phyloP scores from a whole-genome alignment of 2,329 filamentous ascomycete species.

The Scedosporium boydii region DNA sequence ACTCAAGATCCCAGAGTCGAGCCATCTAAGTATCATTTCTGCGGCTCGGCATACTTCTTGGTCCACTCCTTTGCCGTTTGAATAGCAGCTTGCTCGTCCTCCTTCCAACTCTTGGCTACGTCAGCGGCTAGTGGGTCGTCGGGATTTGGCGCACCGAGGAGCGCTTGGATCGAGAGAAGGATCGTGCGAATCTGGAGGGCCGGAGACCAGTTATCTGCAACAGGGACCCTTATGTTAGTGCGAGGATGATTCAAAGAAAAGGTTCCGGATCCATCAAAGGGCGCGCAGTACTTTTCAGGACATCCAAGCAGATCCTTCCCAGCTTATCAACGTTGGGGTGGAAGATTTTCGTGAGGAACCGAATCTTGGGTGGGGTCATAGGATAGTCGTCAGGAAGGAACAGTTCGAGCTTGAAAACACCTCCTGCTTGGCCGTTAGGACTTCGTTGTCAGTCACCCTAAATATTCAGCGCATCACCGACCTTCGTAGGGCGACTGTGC shows the following conservation, averaged over 20 bases:
- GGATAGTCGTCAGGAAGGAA: constrained; percentile 98
- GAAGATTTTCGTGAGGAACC: constrained; percentile 98
- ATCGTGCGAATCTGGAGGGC: constrained; percentile 97
- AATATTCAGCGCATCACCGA: constrained; percentile 24
- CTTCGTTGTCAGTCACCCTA: not conserved
- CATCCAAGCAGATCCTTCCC: constrained; percentile 92
- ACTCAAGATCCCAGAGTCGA: not conserved
- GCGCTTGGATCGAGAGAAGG: constrained; percentile 93
- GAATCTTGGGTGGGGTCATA: constrained; percentile 97
- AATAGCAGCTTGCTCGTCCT: constrained; percentile 87
- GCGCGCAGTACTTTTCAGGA: constrained; percentile 69
- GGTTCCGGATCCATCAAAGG: not conserved
- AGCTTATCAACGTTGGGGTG: constrained; percentile 98
- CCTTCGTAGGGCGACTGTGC: constrained; percentile 92
- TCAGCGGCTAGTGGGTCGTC: constrained; percentile 98
- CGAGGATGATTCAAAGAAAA: not conserved
- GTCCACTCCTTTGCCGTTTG: constrained; percentile 92
- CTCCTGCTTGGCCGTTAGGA: constrained; percentile 33
- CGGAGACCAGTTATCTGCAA: constrained; percentile 91
- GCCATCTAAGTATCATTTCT: constrained; percentile 4
- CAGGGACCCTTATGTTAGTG: constrained; percentile 8
- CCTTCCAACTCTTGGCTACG: constrained; percentile 96
- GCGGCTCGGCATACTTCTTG: constrained; percentile 54
- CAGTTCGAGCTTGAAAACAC: constrained; percentile 92
- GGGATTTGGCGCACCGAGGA: constrained; percentile 92